Evolutionary conservation across 2,329 filamentous ascomycete genomes (phyloP), one percentile per base, ranked within the genome.

Genomic region (Apiospora sp.): DNA sequence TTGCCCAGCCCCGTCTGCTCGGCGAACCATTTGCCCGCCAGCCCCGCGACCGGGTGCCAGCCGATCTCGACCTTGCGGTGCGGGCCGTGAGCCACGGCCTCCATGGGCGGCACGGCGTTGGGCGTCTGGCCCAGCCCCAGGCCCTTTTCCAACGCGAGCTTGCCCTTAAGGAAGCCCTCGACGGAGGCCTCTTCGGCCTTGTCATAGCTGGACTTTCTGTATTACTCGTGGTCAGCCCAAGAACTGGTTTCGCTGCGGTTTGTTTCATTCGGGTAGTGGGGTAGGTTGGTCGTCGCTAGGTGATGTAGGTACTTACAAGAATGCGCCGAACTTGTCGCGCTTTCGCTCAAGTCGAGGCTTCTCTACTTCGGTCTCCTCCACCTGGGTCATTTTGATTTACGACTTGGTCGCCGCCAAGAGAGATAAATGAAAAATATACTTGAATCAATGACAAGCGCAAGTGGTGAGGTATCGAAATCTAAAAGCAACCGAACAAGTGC

Each of bases 1-100:
- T 86, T 87, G 3, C 88, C 88, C 30, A 90, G 77, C 0, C 86
- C 85, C 0, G 87, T 89, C 76, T 87, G 82, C 71, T 90, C 87
- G 19, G 88, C 87, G 69, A 90, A 87, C 88, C 88, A 90, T 75
- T 88, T 89, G 54, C 88, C 88, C 0, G 86, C 87, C 24, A 87
- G 80, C 0, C 88, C 88, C 22, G 84, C 87, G 8, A 90, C 87
- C 0, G 88, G 88, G 78, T 90, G 88, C 88, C 88, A 90, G 30
- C 87, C 88, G 37, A 90, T 84, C 75, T 86, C 82, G 43, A 90
- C 88, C 0, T 80, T 77, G n/a, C 86, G 82, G 8, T 82, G 79
- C 22, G 78, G 77, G 24, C 78, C 81, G 71, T 81, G 79, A 71
- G 84, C 80, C 43, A 79, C 75, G 1, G 85, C 82, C 70, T 84